phyloP scores from a whole-genome alignment of 495 filamentous ascomycete species.

The Melanomma pulvis-pyrius region DNA sequence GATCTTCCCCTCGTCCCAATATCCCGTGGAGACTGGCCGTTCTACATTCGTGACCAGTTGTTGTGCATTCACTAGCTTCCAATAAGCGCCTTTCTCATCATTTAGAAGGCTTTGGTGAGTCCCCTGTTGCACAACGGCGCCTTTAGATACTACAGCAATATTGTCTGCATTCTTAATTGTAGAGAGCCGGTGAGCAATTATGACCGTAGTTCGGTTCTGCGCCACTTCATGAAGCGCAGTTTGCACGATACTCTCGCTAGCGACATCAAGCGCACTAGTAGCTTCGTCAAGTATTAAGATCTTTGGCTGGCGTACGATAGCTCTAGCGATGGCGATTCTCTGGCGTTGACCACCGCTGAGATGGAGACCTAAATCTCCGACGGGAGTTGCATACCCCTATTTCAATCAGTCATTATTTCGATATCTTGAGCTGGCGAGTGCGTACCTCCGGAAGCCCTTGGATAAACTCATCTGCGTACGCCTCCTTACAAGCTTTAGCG shows the following conservation, averaged over 20 bases:
- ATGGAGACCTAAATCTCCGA: constrained; percentile 89
- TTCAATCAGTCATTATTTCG: no score
- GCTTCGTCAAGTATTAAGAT: constrained; percentile 96
- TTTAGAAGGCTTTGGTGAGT: constrained; percentile 69
- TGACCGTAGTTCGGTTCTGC: constrained; percentile 85
- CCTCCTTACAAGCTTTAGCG: constrained; percentile 77
- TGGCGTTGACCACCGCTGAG: constrained; percentile 96
- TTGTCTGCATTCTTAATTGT: constrained; percentile 93
- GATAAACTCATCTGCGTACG: constrained; percentile 92
- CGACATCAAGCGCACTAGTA: constrained; percentile 89
- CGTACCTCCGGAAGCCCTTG: constrained; percentile 59
- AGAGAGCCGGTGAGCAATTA: constrained; percentile 90
- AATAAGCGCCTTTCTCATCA: neutral
- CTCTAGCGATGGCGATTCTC: constrained; percentile 83
- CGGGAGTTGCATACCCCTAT: constrained; percentile 88
- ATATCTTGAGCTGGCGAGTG: no score
- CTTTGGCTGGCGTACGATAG: constrained; percentile 90
- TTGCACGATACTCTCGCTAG: constrained; percentile 91
- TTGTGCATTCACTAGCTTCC: neutral
- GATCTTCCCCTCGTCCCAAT: no score
- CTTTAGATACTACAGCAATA: constrained; percentile 86
- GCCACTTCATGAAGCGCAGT: constrained; percentile 84
- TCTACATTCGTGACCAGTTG: no score
- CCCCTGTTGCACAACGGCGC: constrained; percentile 82
- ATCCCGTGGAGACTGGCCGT: no score